Percentiles rank a stretch among this genome's conserved stretches.
Evolutionary conservation across 1,284 basidiomycete species (phyloP).

Genomic region (Wallemia hederae): DNA sequence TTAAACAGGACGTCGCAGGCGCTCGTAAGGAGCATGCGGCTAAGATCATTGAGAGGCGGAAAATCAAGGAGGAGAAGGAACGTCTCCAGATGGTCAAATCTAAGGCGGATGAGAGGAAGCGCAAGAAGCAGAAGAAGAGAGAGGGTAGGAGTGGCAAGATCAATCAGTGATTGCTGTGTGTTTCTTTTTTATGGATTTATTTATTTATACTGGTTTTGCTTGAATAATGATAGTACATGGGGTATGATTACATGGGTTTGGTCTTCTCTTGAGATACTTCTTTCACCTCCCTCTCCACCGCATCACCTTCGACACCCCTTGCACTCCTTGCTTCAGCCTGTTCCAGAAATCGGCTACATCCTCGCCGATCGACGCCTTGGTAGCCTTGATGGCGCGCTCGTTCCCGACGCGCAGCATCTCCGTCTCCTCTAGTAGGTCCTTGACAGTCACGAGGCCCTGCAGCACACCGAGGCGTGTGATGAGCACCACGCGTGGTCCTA

Average conservation of each 20-base stretch:
- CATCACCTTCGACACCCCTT: too few species aligned
- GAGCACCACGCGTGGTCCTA: background rate
- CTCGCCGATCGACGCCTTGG: background rate
- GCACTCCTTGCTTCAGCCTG: background rate
- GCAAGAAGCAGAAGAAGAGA: background rate
- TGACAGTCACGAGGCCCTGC: background rate
- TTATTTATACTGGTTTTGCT: background rate
- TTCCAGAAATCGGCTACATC: background rate
- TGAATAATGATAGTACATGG: too few species aligned
- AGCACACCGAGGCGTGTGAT: background rate
- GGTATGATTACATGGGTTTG: too few species aligned
- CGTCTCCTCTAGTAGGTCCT: background rate
- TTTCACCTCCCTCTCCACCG: too few species aligned
- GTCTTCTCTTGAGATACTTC: too few species aligned
- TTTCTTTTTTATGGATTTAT: too few species aligned
- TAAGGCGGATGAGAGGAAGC: background rate
- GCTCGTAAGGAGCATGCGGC: background rate
- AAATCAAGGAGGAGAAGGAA: background rate
- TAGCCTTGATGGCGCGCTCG: background rate
- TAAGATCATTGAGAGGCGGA: background rate
- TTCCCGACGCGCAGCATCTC: background rate
- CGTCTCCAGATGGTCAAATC: background rate
- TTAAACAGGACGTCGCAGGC: background rate
- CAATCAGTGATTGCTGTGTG: too few species aligned
- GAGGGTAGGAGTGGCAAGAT: background rate